A percentile compares a stretch with the other conserved stretches of the same genome.
Conservation (phyloP, 1,284 basidiomycete species). For the Volvariella volvacea region DNA sequence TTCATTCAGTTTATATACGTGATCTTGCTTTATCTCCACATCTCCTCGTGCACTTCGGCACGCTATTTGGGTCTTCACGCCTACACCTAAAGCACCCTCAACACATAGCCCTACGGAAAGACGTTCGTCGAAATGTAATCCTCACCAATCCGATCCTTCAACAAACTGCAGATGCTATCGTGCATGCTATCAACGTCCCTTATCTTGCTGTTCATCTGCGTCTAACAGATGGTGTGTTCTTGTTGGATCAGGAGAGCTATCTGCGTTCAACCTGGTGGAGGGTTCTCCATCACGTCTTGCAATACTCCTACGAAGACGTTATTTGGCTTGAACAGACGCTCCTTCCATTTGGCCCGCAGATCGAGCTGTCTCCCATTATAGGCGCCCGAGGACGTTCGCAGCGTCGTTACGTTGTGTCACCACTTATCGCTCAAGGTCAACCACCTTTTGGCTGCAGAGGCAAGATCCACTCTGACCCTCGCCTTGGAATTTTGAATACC, state of each 20-base stretch:
- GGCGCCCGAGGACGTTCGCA: too few relatives aligned
- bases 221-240: slow-evolving; percentile 60
- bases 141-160: slow-evolving; percentile 43
- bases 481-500: slow-evolving; percentile 41
- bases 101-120: slow-evolving; percentile 33
- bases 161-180: slow-evolving; percentile 33
- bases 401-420: slow-evolving; percentile 5
- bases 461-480: slow-evolving; percentile 21
- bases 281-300: slow-evolving; percentile 40
- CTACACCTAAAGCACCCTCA: slow-evolving; percentile 38
- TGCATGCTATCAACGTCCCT: slow-evolving; percentile 34
- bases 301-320: slow-evolving; percentile 29
- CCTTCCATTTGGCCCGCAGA: neutral
- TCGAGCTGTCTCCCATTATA: too few relatives aligned
- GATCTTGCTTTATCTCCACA: slow-evolving; percentile 31
- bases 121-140: slow-evolving; percentile 46
- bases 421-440: neutral
- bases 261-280: slow-evolving; percentile 50
- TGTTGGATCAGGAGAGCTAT: slow-evolving; percentile 30
- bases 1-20: slow-evolving; percentile 34
- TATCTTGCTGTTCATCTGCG: slow-evolving; percentile 66
- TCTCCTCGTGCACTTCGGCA: slow-evolving; percentile 55
- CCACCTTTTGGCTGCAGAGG: slow-evolving; percentile 22
- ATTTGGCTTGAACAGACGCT: slow-evolving; percentile 29
- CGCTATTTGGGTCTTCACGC: slow-evolving; percentile 64